Evolutionary conservation across 2,329 filamentous ascomycete genomes (phyloP).

Genomic region (Paraphaeosphaeria sporulosa): DNA sequence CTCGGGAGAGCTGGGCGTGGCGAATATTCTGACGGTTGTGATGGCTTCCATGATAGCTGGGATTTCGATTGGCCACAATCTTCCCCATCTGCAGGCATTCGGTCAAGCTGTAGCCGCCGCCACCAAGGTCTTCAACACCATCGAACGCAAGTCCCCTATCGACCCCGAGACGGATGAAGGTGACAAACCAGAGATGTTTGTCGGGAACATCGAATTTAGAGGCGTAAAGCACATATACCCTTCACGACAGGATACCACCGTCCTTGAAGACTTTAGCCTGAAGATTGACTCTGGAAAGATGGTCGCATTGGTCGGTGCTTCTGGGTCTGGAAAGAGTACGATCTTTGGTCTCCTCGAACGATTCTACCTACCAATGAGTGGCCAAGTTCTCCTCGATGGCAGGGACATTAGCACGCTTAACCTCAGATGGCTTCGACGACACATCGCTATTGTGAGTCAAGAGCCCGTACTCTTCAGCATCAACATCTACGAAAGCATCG

Average conservation of each 20-base stretch:
- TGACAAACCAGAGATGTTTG: slow-evolving; percentile 73
- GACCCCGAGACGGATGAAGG: slow-evolving; percentile 77
- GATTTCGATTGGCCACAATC: slow-evolving; percentile 77
- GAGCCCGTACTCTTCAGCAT: slow-evolving; percentile 91
- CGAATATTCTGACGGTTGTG: slow-evolving; percentile 81
- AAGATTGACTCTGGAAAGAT: slow-evolving; percentile 87
- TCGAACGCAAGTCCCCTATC: slow-evolving; percentile 85
- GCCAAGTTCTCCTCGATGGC: slow-evolving; percentile 81
- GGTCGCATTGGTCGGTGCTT: slow-evolving; percentile 91
- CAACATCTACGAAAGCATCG: slow-evolving; percentile 88
- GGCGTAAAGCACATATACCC: slow-evolving; percentile 94
- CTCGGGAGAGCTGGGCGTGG: slow-evolving; percentile 65
- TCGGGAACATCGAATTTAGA: slow-evolving; percentile 81
- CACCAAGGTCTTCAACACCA: slow-evolving; percentile 91
- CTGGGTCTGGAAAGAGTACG: slow-evolving; percentile 92
- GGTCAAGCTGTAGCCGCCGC: slow-evolving; percentile 83
- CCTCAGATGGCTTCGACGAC: slow-evolving; percentile 87
- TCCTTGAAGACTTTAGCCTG: slow-evolving; percentile 85
- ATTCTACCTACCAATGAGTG: slow-evolving; percentile 89
- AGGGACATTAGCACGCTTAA: slow-evolving; percentile 83
- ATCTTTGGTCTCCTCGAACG: slow-evolving; percentile 92
- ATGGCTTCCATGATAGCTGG: slow-evolving; percentile 93
- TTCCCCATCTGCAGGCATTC: slow-evolving; percentile 85
- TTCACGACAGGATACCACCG: slow-evolving; percentile 85
- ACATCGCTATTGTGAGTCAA: slow-evolving; percentile 91